Evolutionary conservation across 1,284 basidiomycete genomes (phyloP).

Genomic region (Marasmius tenuissimus): DNA sequence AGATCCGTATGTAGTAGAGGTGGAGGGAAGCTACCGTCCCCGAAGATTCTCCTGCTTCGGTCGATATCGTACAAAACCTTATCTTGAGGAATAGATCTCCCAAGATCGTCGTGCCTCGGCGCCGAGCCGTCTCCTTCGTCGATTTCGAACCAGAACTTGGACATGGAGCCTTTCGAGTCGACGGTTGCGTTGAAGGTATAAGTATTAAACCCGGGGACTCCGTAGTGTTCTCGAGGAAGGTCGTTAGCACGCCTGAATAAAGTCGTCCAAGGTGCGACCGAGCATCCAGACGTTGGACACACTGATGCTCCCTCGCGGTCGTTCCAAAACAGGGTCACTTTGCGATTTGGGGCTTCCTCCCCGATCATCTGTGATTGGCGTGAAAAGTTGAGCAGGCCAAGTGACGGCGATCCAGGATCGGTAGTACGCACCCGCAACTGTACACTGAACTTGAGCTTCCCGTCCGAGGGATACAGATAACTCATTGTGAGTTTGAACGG

Average conservation of each 20-base stretch:
- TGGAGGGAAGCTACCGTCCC: too few relatives aligned
- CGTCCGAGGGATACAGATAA: background rate
- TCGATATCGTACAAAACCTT: too few relatives aligned
- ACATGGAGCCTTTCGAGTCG: background rate
- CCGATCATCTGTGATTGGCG: background rate
- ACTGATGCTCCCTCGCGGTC: background rate
- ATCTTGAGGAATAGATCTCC: too few relatives aligned
- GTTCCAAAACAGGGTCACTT: background rate
- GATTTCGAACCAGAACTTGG: background rate
- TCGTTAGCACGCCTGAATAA: background rate
- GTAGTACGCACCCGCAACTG: conserved; percentile 2
- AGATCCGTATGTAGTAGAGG: too few relatives aligned
- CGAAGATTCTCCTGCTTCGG: too few relatives aligned
- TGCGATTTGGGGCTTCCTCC: background rate
- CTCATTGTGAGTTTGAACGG: conserved; percentile 12
- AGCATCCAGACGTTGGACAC: background rate
- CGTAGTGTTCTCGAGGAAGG: background rate
- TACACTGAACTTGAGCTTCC: background rate
- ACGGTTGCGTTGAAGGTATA: background rate
- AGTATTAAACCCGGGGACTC: background rate
- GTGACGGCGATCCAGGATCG: background rate
- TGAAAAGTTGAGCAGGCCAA: background rate
- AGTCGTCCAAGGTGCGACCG: too few relatives aligned
- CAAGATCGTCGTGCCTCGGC: too few relatives aligned
- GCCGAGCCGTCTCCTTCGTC: background rate